Percentiles rank a stretch among this genome's conserved stretches.
These are phyloP conservation scores for Tetradesmus obliquus DNA, from an alignment of 139 green algal genomes.

Conservation along the genomic window DNA sequence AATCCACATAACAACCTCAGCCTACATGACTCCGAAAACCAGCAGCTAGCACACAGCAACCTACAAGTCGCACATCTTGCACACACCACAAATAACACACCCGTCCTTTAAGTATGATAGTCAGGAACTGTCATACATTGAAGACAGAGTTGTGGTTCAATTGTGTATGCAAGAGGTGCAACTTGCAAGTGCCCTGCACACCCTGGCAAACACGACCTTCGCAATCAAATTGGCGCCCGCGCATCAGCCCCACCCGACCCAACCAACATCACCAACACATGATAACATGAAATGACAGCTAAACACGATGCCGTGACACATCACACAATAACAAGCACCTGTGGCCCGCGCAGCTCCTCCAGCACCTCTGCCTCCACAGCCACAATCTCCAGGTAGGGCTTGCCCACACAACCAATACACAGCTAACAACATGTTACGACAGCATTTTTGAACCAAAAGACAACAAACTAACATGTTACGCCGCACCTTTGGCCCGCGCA, in stretches of 20 bases:
- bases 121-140: too few relatives aligned
- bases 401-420: constrained; percentile 58
- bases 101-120: too few relatives aligned
- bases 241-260: too few relatives aligned
- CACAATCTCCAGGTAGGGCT: constrained; percentile 77
- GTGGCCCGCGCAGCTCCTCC: constrained; percentile 72
- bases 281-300: not conserved
- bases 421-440: not conserved
- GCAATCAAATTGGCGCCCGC: not conserved
- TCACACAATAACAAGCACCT: constrained; percentile 52
- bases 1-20: too few relatives aligned
- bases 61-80: too few relatives aligned
- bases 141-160: too few relatives aligned
- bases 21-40: too few relatives aligned
- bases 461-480: not conserved
- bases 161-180: too few relatives aligned
- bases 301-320: not conserved
- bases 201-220: too few relatives aligned
- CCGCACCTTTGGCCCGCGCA: constrained; percentile 86
- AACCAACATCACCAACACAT: not conserved
- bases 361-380: constrained; percentile 30
- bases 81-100: too few relatives aligned
- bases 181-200: too few relatives aligned
- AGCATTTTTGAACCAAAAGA: not conserved
- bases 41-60: too few relatives aligned